A percentile compares a stretch with the other conserved stretches of the same genome.
Conservation (phyloP, 495 filamentous ascomycete genomes). For the Penicillium ochrochloron region DNA sequence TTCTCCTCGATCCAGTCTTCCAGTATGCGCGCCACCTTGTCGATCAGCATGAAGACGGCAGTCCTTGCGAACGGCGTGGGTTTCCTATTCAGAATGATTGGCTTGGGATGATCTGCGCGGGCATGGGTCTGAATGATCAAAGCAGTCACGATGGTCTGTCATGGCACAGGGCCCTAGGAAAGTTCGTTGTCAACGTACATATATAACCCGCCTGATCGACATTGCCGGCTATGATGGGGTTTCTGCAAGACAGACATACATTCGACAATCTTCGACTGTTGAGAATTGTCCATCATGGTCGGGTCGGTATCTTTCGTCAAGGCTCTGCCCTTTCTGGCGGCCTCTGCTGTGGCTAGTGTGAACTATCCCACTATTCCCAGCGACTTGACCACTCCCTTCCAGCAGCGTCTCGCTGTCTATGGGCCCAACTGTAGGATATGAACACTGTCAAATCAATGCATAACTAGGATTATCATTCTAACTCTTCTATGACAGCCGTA, state of each 20-base stretch:
- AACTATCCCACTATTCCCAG: conserved; percentile 56
- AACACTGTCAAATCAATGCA: not conserved
- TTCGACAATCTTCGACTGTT: not conserved
- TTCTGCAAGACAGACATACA: not conserved
- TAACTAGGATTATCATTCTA: not conserved
- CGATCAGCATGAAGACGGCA: conserved; percentile 13
- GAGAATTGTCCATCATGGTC: conserved; percentile 20
- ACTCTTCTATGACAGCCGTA: conserved; percentile 42
- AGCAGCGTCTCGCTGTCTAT: conserved; percentile 62
- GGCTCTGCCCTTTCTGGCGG: conserved; percentile 47
- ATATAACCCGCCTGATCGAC: conserved; percentile 15
- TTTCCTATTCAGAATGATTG: conserved; percentile 21
- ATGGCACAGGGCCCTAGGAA: not conserved
- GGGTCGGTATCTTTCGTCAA: conserved; percentile 21
- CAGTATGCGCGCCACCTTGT: conserved; percentile 1
- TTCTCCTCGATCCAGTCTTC: conserved; percentile 1
- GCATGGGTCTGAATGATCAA: not conserved
- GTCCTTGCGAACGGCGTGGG: conserved; percentile 19
- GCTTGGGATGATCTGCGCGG: conserved; percentile 4
- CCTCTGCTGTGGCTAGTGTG: conserved; percentile 43
- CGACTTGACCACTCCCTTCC: conserved; percentile 60
- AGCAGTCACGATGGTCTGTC: conserved; percentile 4
- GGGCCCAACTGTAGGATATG: conserved; percentile 55
- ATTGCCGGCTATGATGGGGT: conserved; percentile 1
- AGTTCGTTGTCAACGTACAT: not conserved